Conservation (phyloP, 768 basidiomycete genomes). For the Pleurotus pulmonarius region DNA sequence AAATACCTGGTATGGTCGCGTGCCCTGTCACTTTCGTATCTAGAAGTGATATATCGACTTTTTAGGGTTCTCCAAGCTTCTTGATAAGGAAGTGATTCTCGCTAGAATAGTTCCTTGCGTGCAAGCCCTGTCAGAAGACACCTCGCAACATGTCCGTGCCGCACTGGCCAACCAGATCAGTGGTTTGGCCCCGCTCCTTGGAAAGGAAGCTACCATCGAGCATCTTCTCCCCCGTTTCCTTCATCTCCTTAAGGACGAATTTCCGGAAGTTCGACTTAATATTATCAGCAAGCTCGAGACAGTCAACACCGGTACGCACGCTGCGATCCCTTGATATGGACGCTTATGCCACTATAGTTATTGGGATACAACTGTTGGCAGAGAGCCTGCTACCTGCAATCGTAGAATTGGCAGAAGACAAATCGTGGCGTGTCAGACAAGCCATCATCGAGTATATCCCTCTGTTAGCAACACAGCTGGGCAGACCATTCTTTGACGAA, state of each 20-base stretch:
- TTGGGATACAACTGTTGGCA: constrained; percentile 92
- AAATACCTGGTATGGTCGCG: constrained; percentile 79
- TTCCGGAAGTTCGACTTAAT: constrained; percentile 95
- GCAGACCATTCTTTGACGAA: constrained; percentile 96
- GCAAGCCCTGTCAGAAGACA: constrained; percentile 87
- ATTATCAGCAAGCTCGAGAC: constrained; percentile 98
- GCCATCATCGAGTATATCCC: constrained; percentile 99
- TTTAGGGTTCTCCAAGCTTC: constrained; percentile 87
- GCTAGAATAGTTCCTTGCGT: constrained; percentile 93
- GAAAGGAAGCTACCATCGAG: constrained; percentile 91
- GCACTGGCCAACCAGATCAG: constrained; percentile 95
- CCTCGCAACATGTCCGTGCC: constrained; percentile 95
- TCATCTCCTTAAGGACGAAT: constrained; percentile 95
- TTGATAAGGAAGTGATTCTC: constrained; percentile 92
- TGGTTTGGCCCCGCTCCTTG: constrained; percentile 91
- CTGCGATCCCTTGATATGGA: constrained; percentile 7
- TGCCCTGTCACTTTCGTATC: not conserved
- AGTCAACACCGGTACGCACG: constrained; percentile 76
- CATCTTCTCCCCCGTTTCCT: constrained; percentile 96
- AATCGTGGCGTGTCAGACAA: constrained; percentile 99
- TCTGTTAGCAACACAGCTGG: constrained; percentile 96
- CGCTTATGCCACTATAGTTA: constrained; percentile 53
- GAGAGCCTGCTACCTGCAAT: constrained; percentile 97
- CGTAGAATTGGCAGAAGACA: constrained; percentile 97
- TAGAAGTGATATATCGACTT: not conserved